Evolutionary conservation across 1,284 basidiomycete genomes (phyloP).

Genomic region (Phellinidium pouzarii): DNA sequence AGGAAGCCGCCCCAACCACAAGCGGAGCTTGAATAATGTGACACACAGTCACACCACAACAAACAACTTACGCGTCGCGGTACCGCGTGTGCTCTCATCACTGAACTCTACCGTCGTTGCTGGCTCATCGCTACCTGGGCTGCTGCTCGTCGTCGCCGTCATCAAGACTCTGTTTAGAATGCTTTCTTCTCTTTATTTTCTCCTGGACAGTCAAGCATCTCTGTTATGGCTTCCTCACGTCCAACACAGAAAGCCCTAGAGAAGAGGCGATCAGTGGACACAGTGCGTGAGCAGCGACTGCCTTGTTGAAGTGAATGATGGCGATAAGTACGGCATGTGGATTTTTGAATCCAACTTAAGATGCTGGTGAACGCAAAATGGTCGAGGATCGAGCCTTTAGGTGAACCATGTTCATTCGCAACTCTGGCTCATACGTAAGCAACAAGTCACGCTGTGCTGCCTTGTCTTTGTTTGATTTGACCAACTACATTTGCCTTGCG

Average conservation of each 20-base stretch:
- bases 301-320: too few relatives aligned
- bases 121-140: too few relatives aligned
- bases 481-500: background rate
- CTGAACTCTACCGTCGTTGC: too few relatives aligned
- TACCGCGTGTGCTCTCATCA: background rate
- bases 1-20: background rate
- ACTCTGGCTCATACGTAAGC: background rate
- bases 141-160: too few relatives aligned
- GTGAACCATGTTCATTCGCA: background rate
- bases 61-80: background rate
- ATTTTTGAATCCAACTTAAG: background rate
- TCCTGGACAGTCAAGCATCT: too few relatives aligned
- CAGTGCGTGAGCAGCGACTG: too few relatives aligned
- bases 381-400: background rate
- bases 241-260: too few relatives aligned
- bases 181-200: too few relatives aligned
- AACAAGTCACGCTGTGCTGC: background rate
- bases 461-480: background rate
- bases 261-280: too few relatives aligned
- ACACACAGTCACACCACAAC: constrained; percentile 17
- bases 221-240: too few relatives aligned
- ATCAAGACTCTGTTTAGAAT: too few relatives aligned
- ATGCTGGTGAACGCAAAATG: background rate
- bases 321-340: background rate
- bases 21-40: constrained; percentile 12